Percentiles rank a stretch among this genome's conserved stretches.
These are phyloP conservation scores for Cladosporium sp. DNA, from an alignment of 2,329 filamentous ascomycete genomes.

Conservation along the genomic window DNA sequence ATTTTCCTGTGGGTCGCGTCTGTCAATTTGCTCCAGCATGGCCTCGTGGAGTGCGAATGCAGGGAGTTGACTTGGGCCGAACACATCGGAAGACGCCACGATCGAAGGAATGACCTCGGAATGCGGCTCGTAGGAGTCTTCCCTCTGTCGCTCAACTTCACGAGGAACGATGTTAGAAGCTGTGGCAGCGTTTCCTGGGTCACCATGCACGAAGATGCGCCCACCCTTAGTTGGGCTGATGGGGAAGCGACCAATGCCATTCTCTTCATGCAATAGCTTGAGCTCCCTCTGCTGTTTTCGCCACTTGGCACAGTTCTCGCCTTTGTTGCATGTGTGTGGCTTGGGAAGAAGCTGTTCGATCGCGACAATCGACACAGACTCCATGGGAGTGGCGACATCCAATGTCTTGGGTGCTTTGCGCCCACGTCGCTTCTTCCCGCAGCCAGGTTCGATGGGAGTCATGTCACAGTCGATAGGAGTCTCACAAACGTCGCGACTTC, in stretches of 20 bases:
- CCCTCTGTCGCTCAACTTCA: slow-evolving; percentile 42
- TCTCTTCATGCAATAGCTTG: slow-evolving; percentile 71
- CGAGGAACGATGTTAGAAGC: slow-evolving; percentile 54
- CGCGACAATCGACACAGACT: slow-evolving; percentile 87
- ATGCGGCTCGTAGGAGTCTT: slow-evolving; percentile 49
- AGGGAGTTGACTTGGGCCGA: slow-evolving; percentile 68
- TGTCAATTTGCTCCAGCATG: slow-evolving; percentile 66
- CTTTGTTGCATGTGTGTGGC: slow-evolving; percentile 80
- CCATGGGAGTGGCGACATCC: slow-evolving; percentile 72
- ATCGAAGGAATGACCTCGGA: slow-evolving; percentile 79
- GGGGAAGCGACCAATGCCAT: slow-evolving; percentile 56
- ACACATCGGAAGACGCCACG: slow-evolving; percentile 85
- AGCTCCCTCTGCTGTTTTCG: slow-evolving; percentile 77
- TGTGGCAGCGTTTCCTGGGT: slow-evolving; percentile 74
- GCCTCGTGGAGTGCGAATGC: slow-evolving; percentile 71
- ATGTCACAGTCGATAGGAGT: slow-evolving; percentile 30
- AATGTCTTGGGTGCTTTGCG: slow-evolving; percentile 48
- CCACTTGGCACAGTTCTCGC: slow-evolving; percentile 81
- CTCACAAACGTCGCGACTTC: slow-evolving; percentile 23
- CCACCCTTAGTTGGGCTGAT: slow-evolving; percentile 63
- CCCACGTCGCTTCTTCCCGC: slow-evolving; percentile 40
- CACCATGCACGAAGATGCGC: slow-evolving; percentile 73
- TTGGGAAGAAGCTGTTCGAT: slow-evolving; percentile 88
- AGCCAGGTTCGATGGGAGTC: slow-evolving; percentile 37
- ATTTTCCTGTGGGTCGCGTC: slow-evolving; percentile 84